Conservation (phyloP, 306 rosid species). For the Trifolium subterraneum region DNA sequence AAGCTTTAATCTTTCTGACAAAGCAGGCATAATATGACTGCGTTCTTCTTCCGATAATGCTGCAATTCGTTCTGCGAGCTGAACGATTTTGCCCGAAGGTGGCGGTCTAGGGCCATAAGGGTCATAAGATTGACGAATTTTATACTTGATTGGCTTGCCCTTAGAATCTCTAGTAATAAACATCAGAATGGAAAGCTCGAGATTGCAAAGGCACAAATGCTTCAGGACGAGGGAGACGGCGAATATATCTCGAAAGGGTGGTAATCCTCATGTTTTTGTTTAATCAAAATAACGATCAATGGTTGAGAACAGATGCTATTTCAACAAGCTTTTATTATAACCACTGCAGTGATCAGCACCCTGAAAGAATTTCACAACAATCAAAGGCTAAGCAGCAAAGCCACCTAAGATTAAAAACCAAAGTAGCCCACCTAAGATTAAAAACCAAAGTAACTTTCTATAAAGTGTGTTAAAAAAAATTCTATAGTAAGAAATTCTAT, state of each 20-base stretch:
- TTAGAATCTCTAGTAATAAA: conserved; percentile 47
- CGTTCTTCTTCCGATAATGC: conserved; percentile 54
- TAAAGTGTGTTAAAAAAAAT: too few species aligned
- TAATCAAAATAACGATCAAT: conserved; percentile 37
- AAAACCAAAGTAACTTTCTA: too few species aligned
- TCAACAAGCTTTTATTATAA: conserved; percentile 12
- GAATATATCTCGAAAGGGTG: conserved; percentile 47
- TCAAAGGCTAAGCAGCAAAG: neutral
- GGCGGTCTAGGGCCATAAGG: conserved; percentile 61
- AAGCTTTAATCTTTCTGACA: conserved; percentile 50
- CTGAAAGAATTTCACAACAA: conserved; percentile 41
- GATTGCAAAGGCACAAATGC: conserved; percentile 34
- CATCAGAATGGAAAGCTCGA: conserved; percentile 51
- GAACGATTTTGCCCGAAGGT: conserved; percentile 53
- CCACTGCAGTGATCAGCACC: conserved; percentile 10
- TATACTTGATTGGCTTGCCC: conserved; percentile 48
- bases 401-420: too few species aligned
- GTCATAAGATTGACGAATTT: conserved; percentile 54
- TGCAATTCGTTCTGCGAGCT: conserved; percentile 55
- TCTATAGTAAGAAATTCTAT: too few species aligned
- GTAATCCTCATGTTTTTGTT: conserved; percentile 49
- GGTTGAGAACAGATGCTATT: neutral
- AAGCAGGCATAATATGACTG: conserved; percentile 51
- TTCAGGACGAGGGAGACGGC: conserved; percentile 11
- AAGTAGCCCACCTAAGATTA: too few species aligned